These are phyloP conservation scores for Thymus quinquecostatus DNA, from an alignment of 257 asterid species.

Conservation along the genomic window DNA sequence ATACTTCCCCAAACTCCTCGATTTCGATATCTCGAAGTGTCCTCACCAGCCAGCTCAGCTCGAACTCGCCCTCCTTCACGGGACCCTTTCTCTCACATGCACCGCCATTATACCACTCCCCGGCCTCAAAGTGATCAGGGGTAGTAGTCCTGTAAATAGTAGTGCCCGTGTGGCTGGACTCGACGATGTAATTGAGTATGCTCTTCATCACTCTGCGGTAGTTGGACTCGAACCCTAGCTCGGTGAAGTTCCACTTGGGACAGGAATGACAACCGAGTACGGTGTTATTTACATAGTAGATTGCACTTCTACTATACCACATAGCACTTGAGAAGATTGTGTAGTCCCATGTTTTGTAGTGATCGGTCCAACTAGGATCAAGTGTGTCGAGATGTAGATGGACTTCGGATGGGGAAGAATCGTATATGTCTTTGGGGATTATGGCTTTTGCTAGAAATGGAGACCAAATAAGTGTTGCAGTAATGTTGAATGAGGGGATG, in stretches of 20 bases:
- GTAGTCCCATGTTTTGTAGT: conserved; percentile 52
- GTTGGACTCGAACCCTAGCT: conserved; percentile 59
- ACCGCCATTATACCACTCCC: conserved; percentile 73
- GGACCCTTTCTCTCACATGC: conserved; percentile 60
- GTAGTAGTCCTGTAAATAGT: conserved; percentile 60
- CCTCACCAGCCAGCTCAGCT: conserved; percentile 52
- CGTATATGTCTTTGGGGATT: conserved; percentile 59
- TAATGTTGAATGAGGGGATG: conserved; percentile 66
- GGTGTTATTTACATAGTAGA: conserved; percentile 55
- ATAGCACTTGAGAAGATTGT: conserved; percentile 62
- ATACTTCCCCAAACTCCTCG: conserved; percentile 51
- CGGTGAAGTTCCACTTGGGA: conserved; percentile 60
- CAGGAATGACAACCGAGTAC: conserved; percentile 71
- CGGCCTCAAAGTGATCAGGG: conserved; percentile 64
- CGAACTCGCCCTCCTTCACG: conserved; percentile 57
- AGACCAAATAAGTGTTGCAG: conserved; percentile 70
- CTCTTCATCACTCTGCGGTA: conserved; percentile 55
- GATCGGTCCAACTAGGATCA: conserved; percentile 66
- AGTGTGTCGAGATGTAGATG: conserved; percentile 75
- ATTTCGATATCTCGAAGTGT: conserved; percentile 16
- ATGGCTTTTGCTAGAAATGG: conserved; percentile 78
- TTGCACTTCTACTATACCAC: conserved; percentile 68
- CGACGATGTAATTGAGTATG: conserved; percentile 45
- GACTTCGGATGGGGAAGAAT: conserved; percentile 66
- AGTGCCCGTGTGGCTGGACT: conserved; percentile 58